A percentile compares a stretch with the other conserved stretches of the same genome.
phyloP scores from a whole-genome alignment of 1,139 yeast species.

The Geotrichum reessii region DNA sequence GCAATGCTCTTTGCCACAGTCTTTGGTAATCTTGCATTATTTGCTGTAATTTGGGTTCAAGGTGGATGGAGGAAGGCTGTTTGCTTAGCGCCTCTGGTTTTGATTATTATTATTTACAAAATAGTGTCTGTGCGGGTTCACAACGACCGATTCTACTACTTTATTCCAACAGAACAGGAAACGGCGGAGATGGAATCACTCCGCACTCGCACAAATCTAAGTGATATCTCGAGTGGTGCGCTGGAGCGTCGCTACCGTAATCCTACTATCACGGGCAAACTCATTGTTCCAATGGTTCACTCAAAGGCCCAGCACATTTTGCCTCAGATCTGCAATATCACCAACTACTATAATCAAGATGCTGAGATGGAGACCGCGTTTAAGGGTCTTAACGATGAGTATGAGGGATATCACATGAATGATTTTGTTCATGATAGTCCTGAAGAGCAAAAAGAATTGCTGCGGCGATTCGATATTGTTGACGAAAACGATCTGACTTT shows the following conservation, averaged over 20 bases:
- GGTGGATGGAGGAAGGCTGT: slow-evolving; percentile 36
- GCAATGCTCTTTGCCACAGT: slow-evolving; percentile 35
- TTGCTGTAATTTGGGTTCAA: slow-evolving; percentile 40
- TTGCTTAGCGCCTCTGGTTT: slow-evolving; percentile 33
- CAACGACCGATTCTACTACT: slow-evolving; percentile 31
- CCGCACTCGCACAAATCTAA: slow-evolving; percentile 15
- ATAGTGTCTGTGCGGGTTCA: slow-evolving; percentile 20
- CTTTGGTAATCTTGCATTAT: slow-evolving; percentile 37
- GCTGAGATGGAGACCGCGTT: slow-evolving; percentile 14
- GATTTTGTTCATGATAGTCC: slow-evolving; percentile 6
- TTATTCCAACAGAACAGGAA: slow-evolving; percentile 30
- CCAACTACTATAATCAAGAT: slow-evolving; percentile 10
- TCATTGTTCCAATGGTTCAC: slow-evolving; percentile 37
- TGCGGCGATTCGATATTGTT: slow-evolving; percentile 29
- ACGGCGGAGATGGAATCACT: slow-evolving; percentile 19
- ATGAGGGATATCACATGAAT: slow-evolving; percentile 5
- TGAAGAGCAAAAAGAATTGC: slow-evolving; percentile 11
- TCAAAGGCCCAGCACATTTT: slow-evolving; percentile 29
- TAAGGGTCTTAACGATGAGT: slow-evolving; percentile 1
- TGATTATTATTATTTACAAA: slow-evolving; percentile 33
- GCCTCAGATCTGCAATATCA: slow-evolving; percentile 18
- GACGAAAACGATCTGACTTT: slow-evolving; percentile 30
- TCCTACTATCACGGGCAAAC: slow-evolving; percentile 31
- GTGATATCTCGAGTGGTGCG: slow-evolving; percentile 23
- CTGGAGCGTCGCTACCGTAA: slow-evolving; percentile 32